Evolutionary conservation across 768 basidiomycete species (phyloP).

Genomic region (Lactifluus pinguis): DNA sequence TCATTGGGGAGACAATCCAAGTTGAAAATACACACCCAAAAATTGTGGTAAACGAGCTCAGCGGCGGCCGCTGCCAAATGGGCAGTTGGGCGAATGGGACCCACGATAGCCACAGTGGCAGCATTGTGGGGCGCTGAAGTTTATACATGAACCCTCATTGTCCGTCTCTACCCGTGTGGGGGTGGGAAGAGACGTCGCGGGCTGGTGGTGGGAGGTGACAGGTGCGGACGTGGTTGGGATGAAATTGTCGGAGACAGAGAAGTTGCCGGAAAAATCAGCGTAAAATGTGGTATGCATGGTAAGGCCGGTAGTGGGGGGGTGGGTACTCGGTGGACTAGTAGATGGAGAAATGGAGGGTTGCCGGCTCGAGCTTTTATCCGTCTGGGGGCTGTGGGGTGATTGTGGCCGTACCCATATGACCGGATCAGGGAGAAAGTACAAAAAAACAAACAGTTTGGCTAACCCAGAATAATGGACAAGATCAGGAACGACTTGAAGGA

Average conservation of each 20-base stretch:
- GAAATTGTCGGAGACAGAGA: not conserved
- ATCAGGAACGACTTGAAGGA: constrained; percentile 12
- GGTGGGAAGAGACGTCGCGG: not conserved
- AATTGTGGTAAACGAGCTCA: constrained; percentile 20
- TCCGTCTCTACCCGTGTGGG: constrained; percentile 19
- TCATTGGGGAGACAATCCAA: not conserved
- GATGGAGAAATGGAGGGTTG: not conserved
- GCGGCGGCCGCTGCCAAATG: constrained; percentile 36
- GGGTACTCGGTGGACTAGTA: constrained; percentile 6
- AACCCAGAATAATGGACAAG: constrained; percentile 10
- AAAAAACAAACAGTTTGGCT: not conserved
- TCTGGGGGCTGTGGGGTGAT: constrained; percentile 3
- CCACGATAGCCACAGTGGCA: constrained; percentile 65
- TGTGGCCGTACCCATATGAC: constrained; percentile 11
- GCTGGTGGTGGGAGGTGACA: constrained; percentile 14
- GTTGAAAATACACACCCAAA: not conserved
- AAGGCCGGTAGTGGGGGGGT: not conserved
- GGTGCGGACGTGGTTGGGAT: constrained; percentile 13
- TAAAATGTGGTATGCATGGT: constrained; percentile 1
- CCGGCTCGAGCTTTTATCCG: constrained; percentile 5
- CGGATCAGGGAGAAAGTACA: not conserved
- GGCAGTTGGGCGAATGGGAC: constrained; percentile 43
- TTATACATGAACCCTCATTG: constrained; percentile 27
- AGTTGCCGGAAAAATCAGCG: not conserved
- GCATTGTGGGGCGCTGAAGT: constrained; percentile 56